Evolutionary conservation across 352 stramenopile genomes (phyloP).

Genomic region (Pythium insidiosum): DNA sequence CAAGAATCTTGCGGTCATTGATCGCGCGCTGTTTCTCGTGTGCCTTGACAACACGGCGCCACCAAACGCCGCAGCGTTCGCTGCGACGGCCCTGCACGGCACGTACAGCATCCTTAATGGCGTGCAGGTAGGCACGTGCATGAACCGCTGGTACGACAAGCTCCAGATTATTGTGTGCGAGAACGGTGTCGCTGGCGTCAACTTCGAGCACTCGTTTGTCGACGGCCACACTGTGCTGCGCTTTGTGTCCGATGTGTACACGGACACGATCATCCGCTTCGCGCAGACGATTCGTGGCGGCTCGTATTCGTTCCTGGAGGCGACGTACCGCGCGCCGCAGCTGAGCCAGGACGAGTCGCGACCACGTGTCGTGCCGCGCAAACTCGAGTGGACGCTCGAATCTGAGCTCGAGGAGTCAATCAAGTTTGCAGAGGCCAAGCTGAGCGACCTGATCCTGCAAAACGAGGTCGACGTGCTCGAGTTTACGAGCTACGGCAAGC

Average conservation of each 20-base stretch:
- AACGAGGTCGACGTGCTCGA: slow-evolving; percentile 93
- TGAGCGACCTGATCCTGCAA: slow-evolving; percentile 92
- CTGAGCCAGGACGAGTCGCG: slow-evolving; percentile 27
- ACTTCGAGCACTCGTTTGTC: slow-evolving; percentile 97
- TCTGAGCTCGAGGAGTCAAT: slow-evolving; percentile 83
- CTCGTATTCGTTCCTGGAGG: slow-evolving; percentile 66
- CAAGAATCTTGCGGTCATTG: slow-evolving; percentile 84
- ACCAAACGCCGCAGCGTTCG: slow-evolving; percentile 62
- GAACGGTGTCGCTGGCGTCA: slow-evolving; percentile 92
- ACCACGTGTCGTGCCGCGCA: slow-evolving; percentile 73
- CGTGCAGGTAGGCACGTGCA: slow-evolving; percentile 85
- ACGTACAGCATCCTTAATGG: slow-evolving; percentile 84
- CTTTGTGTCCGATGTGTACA: slow-evolving; percentile 87
- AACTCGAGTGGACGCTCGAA: slow-evolving; percentile 88
- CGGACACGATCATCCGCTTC: slow-evolving; percentile 90
- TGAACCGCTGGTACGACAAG: slow-evolving; percentile 98
- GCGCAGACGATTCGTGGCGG: slow-evolving; percentile 89
- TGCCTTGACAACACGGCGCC: slow-evolving; percentile 91
- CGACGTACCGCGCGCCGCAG: slow-evolving; percentile 64
- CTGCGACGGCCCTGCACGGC: slow-evolving; percentile 86
- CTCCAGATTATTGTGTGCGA: slow-evolving; percentile 93
- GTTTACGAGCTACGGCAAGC: slow-evolving; percentile 88
- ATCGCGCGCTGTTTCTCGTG: slow-evolving; percentile 92
- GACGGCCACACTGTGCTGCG: slow-evolving; percentile 95
- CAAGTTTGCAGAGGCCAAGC: slow-evolving; percentile 87